Percentiles rank a stretch among this genome's conserved stretches.
Evolutionary conservation across 495 filamentous ascomycete genomes (phyloP).

Genomic region (Lasiosphaeriaceae sp.): DNA sequence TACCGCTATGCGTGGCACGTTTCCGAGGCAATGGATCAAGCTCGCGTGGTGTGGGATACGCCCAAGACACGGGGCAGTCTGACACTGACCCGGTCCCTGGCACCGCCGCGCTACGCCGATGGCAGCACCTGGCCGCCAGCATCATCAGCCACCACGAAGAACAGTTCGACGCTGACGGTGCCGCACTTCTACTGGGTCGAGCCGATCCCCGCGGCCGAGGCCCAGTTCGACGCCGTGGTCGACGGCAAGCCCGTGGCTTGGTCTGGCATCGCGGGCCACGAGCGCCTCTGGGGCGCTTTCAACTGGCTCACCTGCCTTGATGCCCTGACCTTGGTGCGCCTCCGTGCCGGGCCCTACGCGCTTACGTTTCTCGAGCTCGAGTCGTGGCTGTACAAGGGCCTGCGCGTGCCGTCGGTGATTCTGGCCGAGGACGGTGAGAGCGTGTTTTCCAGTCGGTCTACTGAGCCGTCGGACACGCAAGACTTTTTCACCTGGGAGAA

Average conservation of each 20-base stretch:
- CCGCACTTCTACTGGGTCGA: slow-evolving; percentile 12
- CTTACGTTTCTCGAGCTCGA: slow-evolving; percentile 5
- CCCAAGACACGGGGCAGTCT: slow-evolving; percentile 6
- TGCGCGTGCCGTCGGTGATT: slow-evolving; percentile 4
- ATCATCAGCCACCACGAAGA: neutral
- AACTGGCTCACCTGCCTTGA: slow-evolving; percentile 13
- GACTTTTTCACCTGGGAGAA: slow-evolving; percentile 11
- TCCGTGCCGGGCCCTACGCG: slow-evolving; percentile 6
- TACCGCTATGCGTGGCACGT: slow-evolving; percentile 8
- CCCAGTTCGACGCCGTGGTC: slow-evolving; percentile 2
- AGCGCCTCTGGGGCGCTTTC: slow-evolving; percentile 11
- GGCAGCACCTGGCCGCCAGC: slow-evolving; percentile 7
- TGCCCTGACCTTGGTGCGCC: slow-evolving; percentile 4
- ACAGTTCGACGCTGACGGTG: slow-evolving; percentile 7
- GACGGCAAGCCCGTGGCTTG: slow-evolving; percentile 7
- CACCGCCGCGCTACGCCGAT: slow-evolving; percentile 8
- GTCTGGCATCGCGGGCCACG: slow-evolving; percentile 5
- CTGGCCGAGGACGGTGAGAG: neutral
- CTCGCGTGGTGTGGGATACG: neutral
- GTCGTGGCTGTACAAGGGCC: slow-evolving; percentile 8
- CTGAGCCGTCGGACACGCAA: slow-evolving; percentile 2
- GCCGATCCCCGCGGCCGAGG: slow-evolving; percentile 5
- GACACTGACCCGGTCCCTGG: neutral
- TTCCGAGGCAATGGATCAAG: slow-evolving; percentile 3
- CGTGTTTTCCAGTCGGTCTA: neutral